Evolutionary conservation across 2,329 filamentous ascomycete genomes (phyloP), one percentile per base, ranked within the genome.

Genomic region (Pseudogymnoascus verrucosus): DNA sequence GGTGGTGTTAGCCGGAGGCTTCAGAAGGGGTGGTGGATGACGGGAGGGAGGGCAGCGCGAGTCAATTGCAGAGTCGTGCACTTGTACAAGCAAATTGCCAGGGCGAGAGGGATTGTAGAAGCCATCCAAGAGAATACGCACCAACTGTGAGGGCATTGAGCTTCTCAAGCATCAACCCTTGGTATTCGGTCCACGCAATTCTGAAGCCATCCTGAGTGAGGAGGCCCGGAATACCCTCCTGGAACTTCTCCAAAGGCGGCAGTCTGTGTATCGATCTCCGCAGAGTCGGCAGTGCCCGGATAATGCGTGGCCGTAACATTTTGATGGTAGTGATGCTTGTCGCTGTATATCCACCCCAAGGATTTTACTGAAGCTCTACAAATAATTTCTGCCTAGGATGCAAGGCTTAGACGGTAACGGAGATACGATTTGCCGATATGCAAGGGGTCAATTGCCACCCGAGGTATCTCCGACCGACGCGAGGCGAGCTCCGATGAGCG

Each of bases 161-260:
- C 76, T 89, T 89, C 67, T 91, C 80, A 62, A 93, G 76, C 71
- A 93, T 81, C 68, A 89, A 77, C 39, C 78, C 74, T 81, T 96
- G 92, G 78, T 97, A 96, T 72, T 92, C 81, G 36, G 83, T 88
- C 87, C 91, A 99, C 60, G 92, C 87, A 63, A 90, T 82, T 63
- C 88, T 78, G 76, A 90, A 96, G 63, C 84, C 90, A 61, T 83
- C 79, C 1, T 81, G 75, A 31, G 87, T 87, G 73, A 96, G 80
- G 65, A 98, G 81, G 12, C 85, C 84, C n/a, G 85, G 83, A 5
- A 96, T 80, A 65, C 81, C 83, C 51, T 80, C 64, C 7, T 68
- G 68, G 76, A 76, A 81, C 63, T 82, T 78, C 36, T 69, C 70
- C 67, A 84, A 76, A 39, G 70, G 61, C n/a, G 81, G 80, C 23